Evolutionary conservation across 1,284 basidiomycete species (phyloP), one percentile per base, ranked within the genome.

Genomic region (Microbotryum lychnidis-dioicae): DNA sequence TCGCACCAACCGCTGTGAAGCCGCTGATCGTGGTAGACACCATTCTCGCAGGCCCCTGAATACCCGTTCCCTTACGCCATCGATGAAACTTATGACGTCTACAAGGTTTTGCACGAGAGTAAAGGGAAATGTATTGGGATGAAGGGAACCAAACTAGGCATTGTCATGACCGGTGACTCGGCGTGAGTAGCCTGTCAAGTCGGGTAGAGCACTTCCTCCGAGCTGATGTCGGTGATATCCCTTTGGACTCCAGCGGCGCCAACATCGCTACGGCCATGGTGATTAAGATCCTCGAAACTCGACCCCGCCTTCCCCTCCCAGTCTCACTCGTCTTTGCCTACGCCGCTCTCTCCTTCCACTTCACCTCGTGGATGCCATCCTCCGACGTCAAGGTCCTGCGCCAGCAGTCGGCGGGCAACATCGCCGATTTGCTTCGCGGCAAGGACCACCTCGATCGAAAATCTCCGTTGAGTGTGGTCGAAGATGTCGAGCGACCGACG

Each of bases 281-380:
- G 75, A 79, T 89, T 76, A 87, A 86, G 76, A 83, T 91, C 51
- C 77, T 96, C 47, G 90, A 96, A 76, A 80, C 74, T 73, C 72
- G 25, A 2, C 31, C 20, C n/a, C 71, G 75, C 51, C 75, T 79
- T 21, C 78, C 76, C 74, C 72, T 84, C 42, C 94, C 94, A 1
- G 78, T 87, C 51, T 87, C 89, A 1, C 79, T 97, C 56, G 84
- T 96, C 27, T 82, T 96, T 58, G 62, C 88, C 79, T 83, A 82
- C 67, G 78, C 80, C 3, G 78, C 77, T 21, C 82, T 97, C 56
- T 94, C 97, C 75, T 97, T 98, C 79, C 94, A 96, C 74, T 97
- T 93, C 74, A 89, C 88, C 7, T 73, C 91, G 27, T 98, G 94
- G 94, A 97, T 97, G 92, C 85, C 91, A 0, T 86, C 87, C 1